Percentiles rank a stretch among this genome's conserved stretches.
phyloP scores from a whole-genome alignment of 192 early-diverging fungal genomes.

The Allomyces macrogynus region DNA sequence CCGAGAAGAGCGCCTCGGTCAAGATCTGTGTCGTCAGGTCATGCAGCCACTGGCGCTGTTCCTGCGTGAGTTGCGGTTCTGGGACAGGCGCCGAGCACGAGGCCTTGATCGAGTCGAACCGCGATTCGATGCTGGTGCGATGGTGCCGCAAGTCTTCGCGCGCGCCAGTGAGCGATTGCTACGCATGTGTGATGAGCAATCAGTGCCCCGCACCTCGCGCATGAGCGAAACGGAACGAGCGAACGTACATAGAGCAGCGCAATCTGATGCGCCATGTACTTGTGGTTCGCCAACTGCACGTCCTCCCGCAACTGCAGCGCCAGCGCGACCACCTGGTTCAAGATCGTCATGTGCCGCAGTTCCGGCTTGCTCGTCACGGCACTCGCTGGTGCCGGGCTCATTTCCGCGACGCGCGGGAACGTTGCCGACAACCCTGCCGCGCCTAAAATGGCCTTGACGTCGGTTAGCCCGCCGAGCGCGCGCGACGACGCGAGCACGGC shows the following conservation, averaged over 20 bases:
- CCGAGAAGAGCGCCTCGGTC: background rate
- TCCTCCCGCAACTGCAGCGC: slow-evolving; percentile 3
- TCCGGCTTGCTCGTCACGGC: background rate
- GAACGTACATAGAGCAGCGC: slow-evolving; percentile 5
- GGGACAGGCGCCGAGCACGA: background rate
- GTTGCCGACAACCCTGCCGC: too few relatives aligned
- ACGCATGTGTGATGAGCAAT: background rate
- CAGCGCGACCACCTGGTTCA: slow-evolving; percentile 3
- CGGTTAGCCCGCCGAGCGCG: too few relatives aligned
- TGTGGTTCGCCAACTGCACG: slow-evolving; percentile 4
- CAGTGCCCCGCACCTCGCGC: background rate
- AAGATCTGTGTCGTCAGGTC: background rate
- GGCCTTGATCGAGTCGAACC: background rate
- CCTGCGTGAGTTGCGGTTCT: background rate
- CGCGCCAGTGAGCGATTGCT: background rate
- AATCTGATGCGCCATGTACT: slow-evolving; percentile 6
- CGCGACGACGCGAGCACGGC: too few relatives aligned
- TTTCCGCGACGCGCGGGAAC: too few relatives aligned
- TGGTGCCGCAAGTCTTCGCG: background rate
- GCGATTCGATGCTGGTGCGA: background rate
- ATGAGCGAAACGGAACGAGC: background rate
- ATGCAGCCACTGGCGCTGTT: background rate
- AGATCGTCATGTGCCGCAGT: background rate
- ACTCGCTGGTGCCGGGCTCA: too few relatives aligned
- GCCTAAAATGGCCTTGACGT: too few relatives aligned